Percentiles rank a stretch among this genome's conserved stretches.
Evolutionary conservation across 345 rosid genomes (phyloP).

Genomic region (Zanthoxylum bungeanum): DNA sequence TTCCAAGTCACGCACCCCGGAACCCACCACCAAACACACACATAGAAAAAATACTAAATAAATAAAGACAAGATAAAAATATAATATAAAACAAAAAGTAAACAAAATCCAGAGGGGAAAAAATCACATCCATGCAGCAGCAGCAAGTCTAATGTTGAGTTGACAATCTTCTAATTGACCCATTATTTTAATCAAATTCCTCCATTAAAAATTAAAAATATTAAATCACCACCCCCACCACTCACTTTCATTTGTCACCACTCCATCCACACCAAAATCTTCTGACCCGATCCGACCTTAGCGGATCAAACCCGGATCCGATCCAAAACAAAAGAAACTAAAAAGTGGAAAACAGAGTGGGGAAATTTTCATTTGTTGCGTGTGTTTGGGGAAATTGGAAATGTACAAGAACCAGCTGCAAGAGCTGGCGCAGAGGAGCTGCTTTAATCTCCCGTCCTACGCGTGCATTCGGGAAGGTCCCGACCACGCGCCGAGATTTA

Average conservation of each 20-base stretch:
- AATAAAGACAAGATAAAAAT: not conserved
- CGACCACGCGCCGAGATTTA: too few relatives aligned
- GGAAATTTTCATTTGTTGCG: too few relatives aligned
- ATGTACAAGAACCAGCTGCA: too few relatives aligned
- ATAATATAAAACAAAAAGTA: not conserved
- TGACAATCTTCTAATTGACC: constrained; percentile 46
- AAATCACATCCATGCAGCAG: constrained; percentile 58
- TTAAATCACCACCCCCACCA: not conserved
- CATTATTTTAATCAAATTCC: constrained; percentile 27
- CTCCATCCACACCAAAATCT: not conserved
- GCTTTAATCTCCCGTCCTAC: too few relatives aligned
- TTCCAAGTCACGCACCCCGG: too few relatives aligned
- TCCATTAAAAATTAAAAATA: constrained; percentile 25
- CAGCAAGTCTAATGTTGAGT: constrained; percentile 74
- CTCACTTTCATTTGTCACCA: constrained; percentile 3
- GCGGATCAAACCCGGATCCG: too few relatives aligned
- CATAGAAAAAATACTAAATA: not conserved
- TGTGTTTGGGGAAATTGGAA: too few relatives aligned
- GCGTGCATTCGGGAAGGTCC: too few relatives aligned
- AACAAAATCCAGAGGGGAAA: not conserved
- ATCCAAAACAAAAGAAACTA: too few relatives aligned
- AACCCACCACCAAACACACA: not conserved
- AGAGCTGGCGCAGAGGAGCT: too few relatives aligned
- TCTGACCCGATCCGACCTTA: too few relatives aligned
- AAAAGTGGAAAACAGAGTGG: too few relatives aligned